Conservation (phyloP, 129 eudicot genomes). For the Glebionis coronaria region DNA sequence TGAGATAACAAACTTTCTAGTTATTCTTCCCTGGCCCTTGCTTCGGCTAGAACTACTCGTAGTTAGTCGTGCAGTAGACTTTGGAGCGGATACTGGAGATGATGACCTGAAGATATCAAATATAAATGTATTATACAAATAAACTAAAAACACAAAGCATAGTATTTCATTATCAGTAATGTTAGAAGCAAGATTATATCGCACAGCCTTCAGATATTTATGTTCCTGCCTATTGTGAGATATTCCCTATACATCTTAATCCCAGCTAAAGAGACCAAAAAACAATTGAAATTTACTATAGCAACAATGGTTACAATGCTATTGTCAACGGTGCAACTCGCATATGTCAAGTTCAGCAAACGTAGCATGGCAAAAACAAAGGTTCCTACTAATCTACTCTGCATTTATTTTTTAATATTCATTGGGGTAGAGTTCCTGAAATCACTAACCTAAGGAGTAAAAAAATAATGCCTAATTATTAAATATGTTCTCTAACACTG, state of each 20-base stretch:
- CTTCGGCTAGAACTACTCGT: constrained; percentile 29
- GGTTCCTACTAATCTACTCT: not conserved
- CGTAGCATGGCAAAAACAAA: constrained; percentile 1
- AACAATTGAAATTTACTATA: not conserved
- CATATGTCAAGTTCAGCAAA: constrained; percentile 6
- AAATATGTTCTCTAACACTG: not conserved
- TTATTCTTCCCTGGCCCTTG: constrained; percentile 64
- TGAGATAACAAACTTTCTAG: constrained; percentile 56
- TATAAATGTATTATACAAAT: constrained; percentile 1
- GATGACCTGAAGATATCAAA: constrained; percentile 31
- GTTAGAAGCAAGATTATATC: not conserved
- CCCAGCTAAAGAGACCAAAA: not conserved
- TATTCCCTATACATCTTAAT: constrained; percentile 7
- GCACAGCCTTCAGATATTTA: not conserved
- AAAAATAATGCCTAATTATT: not conserved
- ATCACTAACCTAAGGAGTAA: constrained; percentile 7
- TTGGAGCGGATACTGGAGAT: constrained; percentile 28
- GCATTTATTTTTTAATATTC: not conserved
- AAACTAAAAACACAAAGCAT: constrained; percentile 9
- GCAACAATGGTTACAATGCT: not conserved
- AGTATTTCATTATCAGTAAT: not conserved
- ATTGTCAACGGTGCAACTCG: too few relatives aligned
- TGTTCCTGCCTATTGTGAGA: not conserved
- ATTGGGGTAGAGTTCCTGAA: not conserved
- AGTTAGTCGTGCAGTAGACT: constrained; percentile 28